Percentiles rank a stretch among this genome's conserved stretches.
phyloP scores from a whole-genome alignment of 257 asterid species.

The Solanum bulbocastanum region DNA sequence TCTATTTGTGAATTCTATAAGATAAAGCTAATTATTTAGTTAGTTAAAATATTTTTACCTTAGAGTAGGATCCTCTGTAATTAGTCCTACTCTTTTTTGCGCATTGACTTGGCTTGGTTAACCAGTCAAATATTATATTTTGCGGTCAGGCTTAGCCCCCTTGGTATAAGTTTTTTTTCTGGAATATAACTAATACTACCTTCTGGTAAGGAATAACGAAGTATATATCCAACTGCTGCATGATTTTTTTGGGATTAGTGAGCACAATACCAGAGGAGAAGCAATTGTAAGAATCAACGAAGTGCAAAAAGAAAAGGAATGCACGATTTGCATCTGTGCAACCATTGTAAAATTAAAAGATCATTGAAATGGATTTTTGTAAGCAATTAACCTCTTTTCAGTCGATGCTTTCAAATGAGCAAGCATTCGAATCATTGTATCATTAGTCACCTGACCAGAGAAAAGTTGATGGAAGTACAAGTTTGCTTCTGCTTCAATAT shows the following conservation, averaged over 20 bases:
- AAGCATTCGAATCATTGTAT: slow-evolving; percentile 69
- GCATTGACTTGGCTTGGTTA: not conserved
- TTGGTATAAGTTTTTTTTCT: not conserved
- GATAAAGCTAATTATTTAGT: not conserved
- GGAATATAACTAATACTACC: not conserved
- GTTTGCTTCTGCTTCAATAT: slow-evolving; percentile 72
- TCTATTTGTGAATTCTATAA: not conserved
- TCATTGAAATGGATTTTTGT: not conserved
- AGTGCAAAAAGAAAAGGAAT: not conserved
- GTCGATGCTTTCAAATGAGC: slow-evolving; percentile 66
- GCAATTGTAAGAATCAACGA: not conserved
- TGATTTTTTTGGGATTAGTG: not conserved
- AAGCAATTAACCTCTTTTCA: slow-evolving; percentile 42
- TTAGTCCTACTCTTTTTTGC: not conserved
- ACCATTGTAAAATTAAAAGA: not conserved
- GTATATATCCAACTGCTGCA: not conserved
- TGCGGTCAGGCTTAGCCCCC: not conserved
- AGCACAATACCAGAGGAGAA: not conserved
- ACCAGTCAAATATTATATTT: not conserved
- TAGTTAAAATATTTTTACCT: not conserved
- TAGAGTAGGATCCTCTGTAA: no score
- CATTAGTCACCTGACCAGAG: slow-evolving; percentile 57
- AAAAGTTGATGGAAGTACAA: slow-evolving; percentile 78
- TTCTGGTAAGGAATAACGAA: not conserved
- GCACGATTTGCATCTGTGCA: not conserved